Evolutionary conservation across 805 yeast genomes (phyloP).

Genomic region (Groenewaldozyma tartarivorans): DNA sequence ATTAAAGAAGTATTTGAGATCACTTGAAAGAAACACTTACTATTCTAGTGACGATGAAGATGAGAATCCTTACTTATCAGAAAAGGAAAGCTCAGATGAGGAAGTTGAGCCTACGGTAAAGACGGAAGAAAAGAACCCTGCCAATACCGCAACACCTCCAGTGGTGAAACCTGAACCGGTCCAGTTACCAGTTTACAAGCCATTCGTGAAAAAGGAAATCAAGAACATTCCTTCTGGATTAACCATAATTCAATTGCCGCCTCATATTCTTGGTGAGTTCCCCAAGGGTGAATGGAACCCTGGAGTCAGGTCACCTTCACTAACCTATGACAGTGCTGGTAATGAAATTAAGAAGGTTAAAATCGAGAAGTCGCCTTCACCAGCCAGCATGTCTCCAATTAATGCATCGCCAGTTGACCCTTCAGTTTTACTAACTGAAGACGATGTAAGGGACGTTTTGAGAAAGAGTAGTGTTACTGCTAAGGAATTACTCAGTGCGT

Average conservation of each 20-base stretch:
- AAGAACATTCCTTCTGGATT: constrained; percentile 41
- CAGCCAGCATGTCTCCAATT: constrained; percentile 4
- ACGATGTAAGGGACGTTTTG: constrained; percentile 61
- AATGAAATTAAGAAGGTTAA: constrained; percentile 27
- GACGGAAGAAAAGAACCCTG: constrained; percentile 21
- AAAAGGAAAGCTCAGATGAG: constrained; percentile 42
- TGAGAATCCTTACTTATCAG: constrained; percentile 71
- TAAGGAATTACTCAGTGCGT: constrained; percentile 50
- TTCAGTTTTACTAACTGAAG: constrained; percentile 45
- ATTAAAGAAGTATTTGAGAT: constrained; percentile 70
- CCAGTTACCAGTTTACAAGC: constrained; percentile 13
- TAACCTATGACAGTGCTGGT: constrained; percentile 13
- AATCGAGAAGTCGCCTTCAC: constrained; percentile 12
- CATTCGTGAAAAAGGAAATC: constrained; percentile 27
- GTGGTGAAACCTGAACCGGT: constrained; percentile 4
- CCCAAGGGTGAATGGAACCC: constrained; percentile 87
- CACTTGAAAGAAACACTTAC: constrained; percentile 76
- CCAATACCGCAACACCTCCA: neutral
- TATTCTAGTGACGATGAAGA: constrained; percentile 81
- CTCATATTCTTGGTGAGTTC: constrained; percentile 50
- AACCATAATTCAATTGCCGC: constrained; percentile 56
- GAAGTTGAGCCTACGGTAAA: constrained; percentile 30
- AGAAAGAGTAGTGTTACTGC: constrained; percentile 37
- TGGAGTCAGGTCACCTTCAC: constrained; percentile 30
- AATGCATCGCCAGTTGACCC: neutral